Evolutionary conservation across 2,329 filamentous ascomycete species (phyloP), one percentile per base, ranked within the genome.

Genomic region (Sporothrix mexicana): DNA sequence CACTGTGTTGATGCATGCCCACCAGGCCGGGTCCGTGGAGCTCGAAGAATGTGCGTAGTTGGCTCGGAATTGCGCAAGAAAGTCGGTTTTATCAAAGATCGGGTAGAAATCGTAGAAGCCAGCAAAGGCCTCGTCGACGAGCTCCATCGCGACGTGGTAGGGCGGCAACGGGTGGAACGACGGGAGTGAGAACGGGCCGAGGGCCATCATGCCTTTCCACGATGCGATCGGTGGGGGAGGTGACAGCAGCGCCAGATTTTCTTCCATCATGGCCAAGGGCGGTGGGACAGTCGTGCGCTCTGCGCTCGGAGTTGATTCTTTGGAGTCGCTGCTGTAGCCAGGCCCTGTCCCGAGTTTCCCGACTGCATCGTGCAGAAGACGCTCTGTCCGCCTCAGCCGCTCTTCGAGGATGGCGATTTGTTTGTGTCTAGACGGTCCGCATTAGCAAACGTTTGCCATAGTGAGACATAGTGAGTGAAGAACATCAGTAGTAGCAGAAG

Each of bases 51-150:
- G 59, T 45, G 59, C 59, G 36, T 62, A 62, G 59, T 62, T 62
- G 41, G 59, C 59, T n/a, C 59, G 41, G 59, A 62, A 62, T 20
- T 62, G 59, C 6, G 12, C 3, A 23, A 62, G n/a, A 62, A 62
- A 62, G 59, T 62, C 59, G 17, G 9, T 62, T 25, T 62, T 62
- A 20, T 62, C 59, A 43, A 62, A 62, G 36, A 62, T 30, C 7
- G 59, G 59, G 20, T 62, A 62, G 59, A 62, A 62, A 62, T 62
- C 59, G 59, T 62, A 43, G 59, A 43, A 62, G 41, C 59, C 30
- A 15, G 59, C n/a, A 62, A 62, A 62, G 36, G 59, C 41, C 59
- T 62, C 59, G 6, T 62, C 59, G 17, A 62, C 36, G 36, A 62
- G 59, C 59, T 62, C 41, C 3, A 45, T 3, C 8, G 59, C 59